Evolutionary conservation across 305 asterid species (phyloP), one percentile per base, ranked within the genome.

Genomic region (Galium porrigens): DNA sequence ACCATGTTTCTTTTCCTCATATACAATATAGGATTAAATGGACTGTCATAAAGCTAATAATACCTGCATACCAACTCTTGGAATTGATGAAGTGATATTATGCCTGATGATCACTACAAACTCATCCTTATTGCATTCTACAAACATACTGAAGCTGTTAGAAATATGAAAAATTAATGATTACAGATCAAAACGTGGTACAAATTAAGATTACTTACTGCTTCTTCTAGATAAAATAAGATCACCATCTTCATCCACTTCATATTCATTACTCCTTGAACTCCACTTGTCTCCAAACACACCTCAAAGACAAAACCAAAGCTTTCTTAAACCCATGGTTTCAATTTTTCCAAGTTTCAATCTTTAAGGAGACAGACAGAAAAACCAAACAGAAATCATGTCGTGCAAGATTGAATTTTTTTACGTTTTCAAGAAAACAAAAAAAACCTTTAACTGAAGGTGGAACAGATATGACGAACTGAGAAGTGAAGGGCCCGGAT

Each of bases 31-130:
- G 54, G 14, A 2, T 9, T 0, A 48, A 15, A 30, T 55, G 20
- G n/a, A 27, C 41, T 56, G 20, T 12, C 0, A 18, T 2, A 44
- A 57, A 66, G 41, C 32, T n/a, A 29, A 6, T 14, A 53, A 33
- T 77, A 91, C 98, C 96, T 91, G 98, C 77, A 91, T 84, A 68
- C 98, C 96, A 58, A 91, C 96, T 61, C 76, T 85, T 66, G 89
- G 94, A 71, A 91, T 81, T 37, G 96, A 86, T 70, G 98, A 91
- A 56, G 95, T 88, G 82, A 91, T 84, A 68, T 79, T 83, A 64
- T 91, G 98, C 75, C 84, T 85, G 74, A 91, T 70, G 72, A 74
- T 72, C 67, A 88, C 69, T 63, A 79, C 82, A 76, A 84, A 79
- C 74, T 77, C 68, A 76, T 82, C 76, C 72, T 66, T 83, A 15